Evolutionary conservation across 2,329 filamentous ascomycete species (phyloP).

Genomic region (Aspergillus sp.): DNA sequence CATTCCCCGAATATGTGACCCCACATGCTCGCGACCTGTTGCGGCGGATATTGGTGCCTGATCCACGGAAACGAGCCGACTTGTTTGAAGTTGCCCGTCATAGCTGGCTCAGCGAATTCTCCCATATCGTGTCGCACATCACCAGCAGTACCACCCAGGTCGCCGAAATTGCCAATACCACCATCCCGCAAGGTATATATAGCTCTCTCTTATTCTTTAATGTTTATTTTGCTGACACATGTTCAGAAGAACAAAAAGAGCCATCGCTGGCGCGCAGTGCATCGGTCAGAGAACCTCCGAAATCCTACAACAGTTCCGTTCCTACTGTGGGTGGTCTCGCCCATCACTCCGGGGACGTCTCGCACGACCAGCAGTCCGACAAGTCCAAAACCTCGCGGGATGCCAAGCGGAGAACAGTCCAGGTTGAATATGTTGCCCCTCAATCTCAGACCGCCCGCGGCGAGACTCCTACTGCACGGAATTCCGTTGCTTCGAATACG

Average conservation of each 20-base stretch:
- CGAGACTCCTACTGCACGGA: constrained; percentile 27
- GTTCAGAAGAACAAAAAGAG: constrained; percentile 50
- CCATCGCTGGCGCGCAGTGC: constrained; percentile 72
- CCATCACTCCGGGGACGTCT: constrained; percentile 68
- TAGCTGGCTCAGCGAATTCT: constrained; percentile 96
- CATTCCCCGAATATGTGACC: constrained; percentile 97
- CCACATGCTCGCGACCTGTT: constrained; percentile 91
- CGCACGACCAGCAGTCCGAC: constrained; percentile 56
- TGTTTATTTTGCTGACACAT: neutral
- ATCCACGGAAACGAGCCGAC: constrained; percentile 89
- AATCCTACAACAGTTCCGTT: constrained; percentile 49
- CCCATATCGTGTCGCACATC: constrained; percentile 94
- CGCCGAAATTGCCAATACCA: constrained; percentile 75
- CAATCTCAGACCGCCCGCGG: constrained; percentile 77
- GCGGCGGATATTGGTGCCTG: constrained; percentile 86
- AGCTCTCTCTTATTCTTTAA: constrained; percentile 1
- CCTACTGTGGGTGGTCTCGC: constrained; percentile 54
- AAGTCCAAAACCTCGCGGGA: constrained; percentile 65
- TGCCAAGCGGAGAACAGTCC: constrained; percentile 86
- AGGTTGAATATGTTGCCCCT: constrained; percentile 95
- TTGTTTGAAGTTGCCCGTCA: constrained; percentile 95
- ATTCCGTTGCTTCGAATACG: constrained; percentile 8
- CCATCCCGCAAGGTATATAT: constrained; percentile 53
- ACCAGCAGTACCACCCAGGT: constrained; percentile 89
- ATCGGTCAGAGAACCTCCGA: constrained; percentile 82